A percentile compares a stretch with the other conserved stretches of the same genome.
Conservation (phyloP, 495 filamentous ascomycete species). For the Aspergillus steynii region DNA sequence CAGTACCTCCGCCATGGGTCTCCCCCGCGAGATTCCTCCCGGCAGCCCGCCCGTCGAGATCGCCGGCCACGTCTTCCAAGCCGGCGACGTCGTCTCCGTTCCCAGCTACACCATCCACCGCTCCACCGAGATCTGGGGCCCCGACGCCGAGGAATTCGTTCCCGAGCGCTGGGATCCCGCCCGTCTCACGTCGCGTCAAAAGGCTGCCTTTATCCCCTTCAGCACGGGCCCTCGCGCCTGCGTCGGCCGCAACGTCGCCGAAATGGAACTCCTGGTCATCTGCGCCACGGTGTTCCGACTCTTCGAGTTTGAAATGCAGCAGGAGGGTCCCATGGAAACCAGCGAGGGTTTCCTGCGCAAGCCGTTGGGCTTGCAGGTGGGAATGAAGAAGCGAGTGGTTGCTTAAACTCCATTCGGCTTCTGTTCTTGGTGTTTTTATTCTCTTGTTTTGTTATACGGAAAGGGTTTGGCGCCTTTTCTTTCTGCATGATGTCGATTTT, state of each 20-base stretch:
- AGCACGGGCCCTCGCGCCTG: constrained; percentile 78
- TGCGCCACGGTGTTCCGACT: constrained; percentile 71
- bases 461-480: background rate
- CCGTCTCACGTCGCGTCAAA: constrained; percentile 61
- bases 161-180: constrained; percentile 72
- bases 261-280: constrained; percentile 90
- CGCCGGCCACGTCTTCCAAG: constrained; percentile 64
- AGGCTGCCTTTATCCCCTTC: constrained; percentile 84
- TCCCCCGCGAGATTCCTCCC: constrained; percentile 75
- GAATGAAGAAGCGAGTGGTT: constrained; percentile 46
- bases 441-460: background rate
- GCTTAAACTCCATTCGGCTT: background rate
- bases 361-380: constrained; percentile 74
- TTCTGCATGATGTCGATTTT: background rate
- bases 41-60: constrained; percentile 56
- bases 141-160: constrained; percentile 73
- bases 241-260: constrained; percentile 84
- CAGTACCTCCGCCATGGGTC: constrained; percentile 83
- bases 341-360: constrained; percentile 89
- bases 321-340: constrained; percentile 69
- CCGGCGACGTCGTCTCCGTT: constrained; percentile 77
- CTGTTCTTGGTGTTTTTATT: background rate
- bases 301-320: constrained; percentile 73
- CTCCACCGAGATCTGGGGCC: constrained; percentile 77
- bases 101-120: constrained; percentile 90